Percentiles rank a stretch among this genome's conserved stretches.
These are phyloP conservation scores for Penicillium tannophilum DNA, from an alignment of 495 filamentous ascomycete genomes.

Conservation along the genomic window DNA sequence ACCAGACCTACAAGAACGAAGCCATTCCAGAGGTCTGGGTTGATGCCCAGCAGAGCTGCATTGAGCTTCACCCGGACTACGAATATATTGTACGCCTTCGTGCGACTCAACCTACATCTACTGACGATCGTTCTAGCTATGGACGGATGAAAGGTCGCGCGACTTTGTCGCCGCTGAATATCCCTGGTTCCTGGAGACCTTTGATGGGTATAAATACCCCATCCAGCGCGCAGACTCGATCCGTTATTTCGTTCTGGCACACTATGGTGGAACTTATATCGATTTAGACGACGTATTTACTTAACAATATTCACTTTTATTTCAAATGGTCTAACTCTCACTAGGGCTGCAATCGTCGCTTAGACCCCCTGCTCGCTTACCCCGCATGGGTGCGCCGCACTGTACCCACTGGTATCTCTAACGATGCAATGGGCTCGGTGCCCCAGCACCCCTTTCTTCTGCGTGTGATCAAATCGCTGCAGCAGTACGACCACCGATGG, in stretches of 20 bases:
- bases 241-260: constrained; percentile 79
- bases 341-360: constrained; percentile 77
- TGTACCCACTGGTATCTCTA: constrained; percentile 80
- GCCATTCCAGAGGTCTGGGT: constrained; percentile 75
- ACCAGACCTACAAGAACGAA: constrained; percentile 83
- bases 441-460: constrained; percentile 84
- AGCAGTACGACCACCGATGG: constrained; percentile 74
- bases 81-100: constrained; percentile 69
- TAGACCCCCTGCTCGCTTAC: constrained; percentile 80
- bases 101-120: not conserved
- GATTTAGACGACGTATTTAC: constrained; percentile 76
- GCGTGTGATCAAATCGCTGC: constrained; percentile 66
- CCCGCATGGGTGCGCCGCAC: constrained; percentile 81
- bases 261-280: constrained; percentile 86
- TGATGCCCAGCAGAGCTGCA: constrained; percentile 71
- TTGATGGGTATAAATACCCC: constrained; percentile 74
- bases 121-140: constrained; percentile 58
- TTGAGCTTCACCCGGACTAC: constrained; percentile 74
- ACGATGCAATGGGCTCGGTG: constrained; percentile 82
- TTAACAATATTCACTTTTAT: not conserved
- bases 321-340: constrained; percentile 5
- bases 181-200: constrained; percentile 84
- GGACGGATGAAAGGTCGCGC: constrained; percentile 76
- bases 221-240: constrained; percentile 89
- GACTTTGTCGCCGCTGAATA: constrained; percentile 79